Conservation (phyloP, 305 asterid genomes). For the Fraxinus floribunda region DNA sequence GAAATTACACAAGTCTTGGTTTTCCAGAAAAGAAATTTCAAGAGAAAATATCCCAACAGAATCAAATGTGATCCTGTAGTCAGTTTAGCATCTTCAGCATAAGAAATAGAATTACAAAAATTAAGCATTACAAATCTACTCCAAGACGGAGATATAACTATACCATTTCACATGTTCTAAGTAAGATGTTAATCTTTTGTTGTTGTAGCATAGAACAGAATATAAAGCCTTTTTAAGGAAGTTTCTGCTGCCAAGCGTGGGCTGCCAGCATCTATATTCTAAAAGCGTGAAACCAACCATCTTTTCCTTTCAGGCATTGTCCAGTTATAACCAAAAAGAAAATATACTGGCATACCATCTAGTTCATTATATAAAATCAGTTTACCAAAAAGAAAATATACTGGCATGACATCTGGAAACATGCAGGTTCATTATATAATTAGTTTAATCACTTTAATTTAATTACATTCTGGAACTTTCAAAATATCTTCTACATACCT, state of each 20-base stretch:
- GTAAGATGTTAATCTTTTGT: not conserved
- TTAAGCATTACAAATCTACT: no score
- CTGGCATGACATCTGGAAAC: conserved; percentile 10
- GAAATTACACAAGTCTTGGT: not conserved
- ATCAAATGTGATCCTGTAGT: not conserved
- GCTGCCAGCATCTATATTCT: not conserved
- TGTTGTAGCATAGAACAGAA: not conserved
- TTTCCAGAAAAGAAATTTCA: not conserved
- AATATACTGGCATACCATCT: no score
- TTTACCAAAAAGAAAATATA: not conserved
- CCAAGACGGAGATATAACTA: no score
- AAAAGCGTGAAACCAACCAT: not conserved
- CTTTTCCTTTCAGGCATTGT: not conserved
- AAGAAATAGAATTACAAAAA: not conserved
- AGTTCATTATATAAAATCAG: not conserved
- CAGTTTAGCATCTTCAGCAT: not conserved
- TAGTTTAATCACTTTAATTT: no score
- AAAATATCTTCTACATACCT: not conserved
- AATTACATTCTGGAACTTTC: not conserved
- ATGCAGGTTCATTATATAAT: not conserved
- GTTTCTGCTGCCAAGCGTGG: not conserved
- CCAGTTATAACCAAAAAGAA: not conserved
- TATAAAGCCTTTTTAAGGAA: not conserved
- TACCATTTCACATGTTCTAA: no score
- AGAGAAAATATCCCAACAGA: not conserved